phyloP scores from a whole-genome alignment of 495 filamentous ascomycete genomes.

The Penicillium bovifimosum region DNA sequence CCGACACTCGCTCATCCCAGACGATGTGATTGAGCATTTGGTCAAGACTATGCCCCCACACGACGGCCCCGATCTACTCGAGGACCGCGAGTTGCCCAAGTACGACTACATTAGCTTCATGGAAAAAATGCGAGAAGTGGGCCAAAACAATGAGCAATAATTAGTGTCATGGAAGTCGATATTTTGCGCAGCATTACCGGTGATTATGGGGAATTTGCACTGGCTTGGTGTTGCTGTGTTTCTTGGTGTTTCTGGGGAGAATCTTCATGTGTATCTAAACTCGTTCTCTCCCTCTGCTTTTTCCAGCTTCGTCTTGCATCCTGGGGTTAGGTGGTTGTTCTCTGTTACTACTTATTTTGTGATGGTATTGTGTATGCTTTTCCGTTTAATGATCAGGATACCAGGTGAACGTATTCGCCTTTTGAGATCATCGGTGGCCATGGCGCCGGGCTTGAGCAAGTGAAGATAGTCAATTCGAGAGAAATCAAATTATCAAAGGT shows the following conservation, averaged over 20 bases:
- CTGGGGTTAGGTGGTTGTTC: slow-evolving; percentile 24
- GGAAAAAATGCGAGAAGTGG: slow-evolving; percentile 59
- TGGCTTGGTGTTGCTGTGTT: slow-evolving; percentile 21
- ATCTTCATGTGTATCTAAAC: slow-evolving; percentile 13
- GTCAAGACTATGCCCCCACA: slow-evolving; percentile 79
- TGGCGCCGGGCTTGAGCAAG: neutral
- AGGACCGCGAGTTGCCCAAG: slow-evolving; percentile 70
- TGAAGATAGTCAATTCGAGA: neutral
- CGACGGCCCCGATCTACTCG: slow-evolving; percentile 68
- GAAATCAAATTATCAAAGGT: neutral
- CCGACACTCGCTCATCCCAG: slow-evolving; percentile 86
- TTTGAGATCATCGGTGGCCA: neutral
- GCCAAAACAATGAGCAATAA: slow-evolving; percentile 29
- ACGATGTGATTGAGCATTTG: slow-evolving; percentile 90
- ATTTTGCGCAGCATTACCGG: slow-evolving; percentile 28
- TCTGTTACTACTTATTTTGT: slow-evolving; percentile 16
- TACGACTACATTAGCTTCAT: slow-evolving; percentile 93
- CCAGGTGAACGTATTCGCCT: slow-evolving; percentile 13
- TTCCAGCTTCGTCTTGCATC: slow-evolving; percentile 29
- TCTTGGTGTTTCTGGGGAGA: slow-evolving; percentile 15
- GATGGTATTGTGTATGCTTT: slow-evolving; percentile 17
- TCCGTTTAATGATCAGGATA: slow-evolving; percentile 23
- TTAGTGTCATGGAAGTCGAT: slow-evolving; percentile 11
- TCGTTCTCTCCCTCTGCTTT: slow-evolving; percentile 5
- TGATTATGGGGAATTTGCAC: slow-evolving; percentile 18